Base-by-base conservation (phyloP, 805 yeast genomes). In the Starmerella potacharoeniae region DNA sequence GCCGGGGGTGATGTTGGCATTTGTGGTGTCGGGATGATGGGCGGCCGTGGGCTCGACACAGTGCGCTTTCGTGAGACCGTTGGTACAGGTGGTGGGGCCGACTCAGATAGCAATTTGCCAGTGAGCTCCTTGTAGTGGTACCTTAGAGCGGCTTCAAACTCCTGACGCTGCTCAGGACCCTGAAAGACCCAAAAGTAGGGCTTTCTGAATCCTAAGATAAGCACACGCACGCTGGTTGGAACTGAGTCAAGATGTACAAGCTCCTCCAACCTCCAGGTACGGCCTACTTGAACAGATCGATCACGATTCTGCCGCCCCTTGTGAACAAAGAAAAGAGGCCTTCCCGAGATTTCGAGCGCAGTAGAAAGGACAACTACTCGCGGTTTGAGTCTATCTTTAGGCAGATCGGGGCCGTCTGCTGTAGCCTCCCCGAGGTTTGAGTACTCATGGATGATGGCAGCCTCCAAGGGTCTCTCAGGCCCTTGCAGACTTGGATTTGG, bases 211-310 rank as follows among this genome's bases (percentile, higher is more conserved):
- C 73, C 72, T 52, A 85, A 72, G 74, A 76, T 11, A 76, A 76
- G 31, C 70, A 76, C 35, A 58, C 53, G 46, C 10, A 55, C 53
- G 33, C 61, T 54, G 36, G 55, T 60, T 0, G 66, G 55, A 57
- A 82, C 86, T 54, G 78, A 74, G 35, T 81, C 80, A 2, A 90
- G 68, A 44, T 69, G 68, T 4, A 74, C 67, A 59, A 91, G 71
- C 62, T 86, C 95, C 57, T 79, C 85, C 63, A 91, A 71, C 58
- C 80, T 82, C 97, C 97, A 90, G 3, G 95, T 84, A 64, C 96
- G 78, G 35, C 97, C 97, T 51, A 90, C 86, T 69, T 90, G 97
- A 63, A 85, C 80, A 0, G 82, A 68, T 0, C 85, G 83, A 61
- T 86, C 85, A 9, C 78, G 73, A 62, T 84, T 84, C 66, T 80